Base-by-base conservation (phyloP, 192 early-diverging fungal genomes). In the Diversispora epigaea region DNA sequence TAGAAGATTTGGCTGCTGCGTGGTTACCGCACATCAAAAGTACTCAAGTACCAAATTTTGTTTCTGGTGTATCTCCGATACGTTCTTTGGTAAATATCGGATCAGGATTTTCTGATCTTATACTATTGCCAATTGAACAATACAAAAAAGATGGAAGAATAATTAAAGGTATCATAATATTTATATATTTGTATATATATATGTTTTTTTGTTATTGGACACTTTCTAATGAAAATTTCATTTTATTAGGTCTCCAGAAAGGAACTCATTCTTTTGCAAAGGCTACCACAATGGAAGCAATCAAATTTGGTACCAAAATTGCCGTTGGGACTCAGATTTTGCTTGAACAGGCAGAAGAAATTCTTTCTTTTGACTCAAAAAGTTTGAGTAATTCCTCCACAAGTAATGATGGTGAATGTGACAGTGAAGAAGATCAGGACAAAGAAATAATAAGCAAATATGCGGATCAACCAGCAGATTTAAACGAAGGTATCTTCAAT, bases 21-120 rank as follows among this genome's bases (percentile, higher is more conserved):
- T 99, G 97, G 97, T 80, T 98, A 12, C 95, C 94, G 11, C 95
- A 99, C 72, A 93, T 99, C 46, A 86, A 87, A n/a, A 90, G 89
- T 63, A 97, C 95, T 12, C 96, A 98, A 76, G 86, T 96, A 2
- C 93, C 95, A 0, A 86, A 92, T 22, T 87, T 99, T 73, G 92
- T 95, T 6, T 93, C 93, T 12, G 96, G 97, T 10, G 86, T 99
- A 17, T 86, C 94, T 15, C 93, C 95, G 7, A 88, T 99, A 64
- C 85, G 91, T 22, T 93, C 97, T 12, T 68, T 97, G 44, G 95
- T 98, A 14, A 97, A 96, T 65, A 66, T 99, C 39, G 93, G 96
- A 8, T 87, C 87, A 6, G 97, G 97, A 7, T 85, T 99, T 32
- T 94, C 93, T 1, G 96, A 99, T 81, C 79, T 99, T 21, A 89